Percentiles rank a stretch among this genome's conserved stretches.
Evolutionary conservation across 1,284 basidiomycete species (phyloP).

Genomic region (Ganoderma lucidum): DNA sequence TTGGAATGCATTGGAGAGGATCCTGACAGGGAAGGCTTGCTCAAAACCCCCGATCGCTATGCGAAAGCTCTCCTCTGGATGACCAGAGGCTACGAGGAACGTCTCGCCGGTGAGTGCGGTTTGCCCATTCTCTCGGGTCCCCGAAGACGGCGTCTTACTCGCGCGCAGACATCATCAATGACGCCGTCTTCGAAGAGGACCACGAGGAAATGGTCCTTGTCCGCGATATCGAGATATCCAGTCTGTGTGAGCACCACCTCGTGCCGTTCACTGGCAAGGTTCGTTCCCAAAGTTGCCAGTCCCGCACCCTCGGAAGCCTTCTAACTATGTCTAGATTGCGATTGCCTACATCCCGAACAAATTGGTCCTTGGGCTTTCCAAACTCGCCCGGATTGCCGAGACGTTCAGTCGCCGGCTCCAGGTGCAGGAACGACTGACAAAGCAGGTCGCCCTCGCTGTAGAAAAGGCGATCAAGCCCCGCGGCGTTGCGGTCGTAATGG

Average conservation of each 20-base stretch:
- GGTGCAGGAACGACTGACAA: constrained; percentile 97
- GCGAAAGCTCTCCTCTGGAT: constrained; percentile 99
- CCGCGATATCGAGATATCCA: constrained; percentile 96
- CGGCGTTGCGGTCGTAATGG: constrained; percentile 99
- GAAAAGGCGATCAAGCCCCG: constrained; percentile 97
- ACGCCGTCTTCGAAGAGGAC: constrained; percentile 98
- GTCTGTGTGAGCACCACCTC: constrained; percentile 98
- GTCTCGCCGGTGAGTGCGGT: constrained; percentile 74
- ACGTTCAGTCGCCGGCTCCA: constrained; percentile 96
- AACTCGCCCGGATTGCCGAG: constrained; percentile 97
- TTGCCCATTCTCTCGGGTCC: neutral
- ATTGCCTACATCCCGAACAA: constrained; percentile 97
- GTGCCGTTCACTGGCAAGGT: constrained; percentile 99
- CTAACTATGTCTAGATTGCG: constrained; percentile 53
- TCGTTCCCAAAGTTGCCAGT: constrained; percentile 37
- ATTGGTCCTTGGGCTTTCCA: constrained; percentile 95
- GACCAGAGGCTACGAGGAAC: constrained; percentile 98
- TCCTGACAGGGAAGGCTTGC: constrained; percentile 92
- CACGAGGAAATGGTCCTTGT: constrained; percentile 99
- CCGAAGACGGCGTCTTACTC: constrained; percentile 17
- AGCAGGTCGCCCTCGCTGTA: constrained; percentile 96
- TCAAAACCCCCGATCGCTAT: constrained; percentile 94
- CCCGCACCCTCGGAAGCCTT: constrained; percentile 24
- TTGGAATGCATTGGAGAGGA: constrained; percentile 99
- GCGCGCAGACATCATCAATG: constrained; percentile 91